Evolutionary conservation across 306 rosid genomes (phyloP), one percentile per base, ranked within the genome.

Genomic region (Castanopsis chinensis): DNA sequence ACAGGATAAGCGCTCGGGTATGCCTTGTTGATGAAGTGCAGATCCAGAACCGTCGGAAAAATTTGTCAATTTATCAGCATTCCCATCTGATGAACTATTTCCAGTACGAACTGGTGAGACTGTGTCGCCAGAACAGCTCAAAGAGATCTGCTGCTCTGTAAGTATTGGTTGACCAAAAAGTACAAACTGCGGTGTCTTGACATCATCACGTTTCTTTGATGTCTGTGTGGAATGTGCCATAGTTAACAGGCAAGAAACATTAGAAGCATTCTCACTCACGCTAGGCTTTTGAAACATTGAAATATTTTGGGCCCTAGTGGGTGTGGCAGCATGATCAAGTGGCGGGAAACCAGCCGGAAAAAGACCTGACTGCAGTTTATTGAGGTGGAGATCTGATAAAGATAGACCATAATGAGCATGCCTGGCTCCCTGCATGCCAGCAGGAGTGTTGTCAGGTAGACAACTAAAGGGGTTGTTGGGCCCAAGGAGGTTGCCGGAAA

Each of bases 361-460:
- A 45, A 85, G 90, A 85, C 89, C 83, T 64, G 94, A 85, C 71
- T 93, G 96, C 79, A 89, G 74, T 85, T 89, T 90, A 63, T 82
- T 85, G 92, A 84, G 87, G 89, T 88, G 89, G 87, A 88, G 86
- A 84, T 93, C 93, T 11, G 93, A 59, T 78, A 90, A 88, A 53
- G 96, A 83, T 79, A 87, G 82, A 90, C 90, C 96, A 37, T 82
- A 90, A 87, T 82, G 91, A 91, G 89, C 95, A 88, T 96, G 99
- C 99, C 97, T 91, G 98, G 99, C 99, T 96, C 99, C 99, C 99
- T 96, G 99, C 99, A 96, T 96, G 99, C 99, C 96, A 91, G 99
- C 97, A 95, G 99, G 97, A 88, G 91, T 72, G 80, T 82, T 90
- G 78, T 95, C 91, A 79, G 92, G 88, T 81, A 85, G 83, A 91